A percentile compares a stretch with the other conserved stretches of the same genome.
Evolutionary conservation across 2,329 filamentous ascomycete genomes (phyloP).

Genomic region (Paraphoma chrysanthemicola): DNA sequence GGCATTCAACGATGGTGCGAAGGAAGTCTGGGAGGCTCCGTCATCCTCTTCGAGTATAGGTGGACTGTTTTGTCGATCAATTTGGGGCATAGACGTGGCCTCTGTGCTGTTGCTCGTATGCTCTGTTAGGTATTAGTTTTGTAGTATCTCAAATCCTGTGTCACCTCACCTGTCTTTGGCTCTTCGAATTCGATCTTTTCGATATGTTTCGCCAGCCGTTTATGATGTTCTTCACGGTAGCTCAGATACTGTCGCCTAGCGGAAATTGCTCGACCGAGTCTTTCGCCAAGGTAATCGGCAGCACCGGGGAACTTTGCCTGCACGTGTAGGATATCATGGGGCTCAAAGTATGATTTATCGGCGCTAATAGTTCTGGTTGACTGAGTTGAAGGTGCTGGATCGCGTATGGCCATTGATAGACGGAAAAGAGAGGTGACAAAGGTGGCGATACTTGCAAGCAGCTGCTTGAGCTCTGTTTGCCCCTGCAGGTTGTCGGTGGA

Average conservation of each 20-base stretch:
- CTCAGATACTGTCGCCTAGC: constrained; percentile 40
- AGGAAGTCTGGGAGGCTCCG: constrained; percentile 34
- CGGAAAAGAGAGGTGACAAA: constrained; percentile 40
- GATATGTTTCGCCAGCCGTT: constrained; percentile 32
- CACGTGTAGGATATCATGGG: constrained; percentile 35
- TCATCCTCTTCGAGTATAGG: constrained; percentile 20
- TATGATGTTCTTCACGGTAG: constrained; percentile 42
- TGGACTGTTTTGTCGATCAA: constrained; percentile 4
- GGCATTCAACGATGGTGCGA: constrained; percentile 27
- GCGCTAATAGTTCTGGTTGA: constrained; percentile 27
- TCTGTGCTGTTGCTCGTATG: constrained; percentile 10
- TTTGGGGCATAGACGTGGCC: constrained; percentile 16
- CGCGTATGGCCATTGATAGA: constrained; percentile 41
- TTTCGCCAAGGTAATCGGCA: constrained; percentile 17
- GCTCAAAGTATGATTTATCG: constrained; percentile 34
- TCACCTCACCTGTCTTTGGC: constrained; percentile 18
- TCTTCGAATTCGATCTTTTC: constrained; percentile 28
- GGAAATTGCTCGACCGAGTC: constrained; percentile 42
- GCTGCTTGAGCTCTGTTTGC: constrained; percentile 32
- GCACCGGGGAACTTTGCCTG: constrained; percentile 28
- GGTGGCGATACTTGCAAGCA: constrained; percentile 22
- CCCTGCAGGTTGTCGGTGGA: constrained; percentile 7
- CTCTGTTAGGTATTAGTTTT: neutral
- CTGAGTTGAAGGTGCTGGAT: constrained; percentile 41
- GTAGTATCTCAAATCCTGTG: constrained; percentile 15